Percentiles rank a stretch among this genome's conserved stretches.
phyloP scores from a whole-genome alignment of 805 yeast genomes.

The Candida hungchunana region DNA sequence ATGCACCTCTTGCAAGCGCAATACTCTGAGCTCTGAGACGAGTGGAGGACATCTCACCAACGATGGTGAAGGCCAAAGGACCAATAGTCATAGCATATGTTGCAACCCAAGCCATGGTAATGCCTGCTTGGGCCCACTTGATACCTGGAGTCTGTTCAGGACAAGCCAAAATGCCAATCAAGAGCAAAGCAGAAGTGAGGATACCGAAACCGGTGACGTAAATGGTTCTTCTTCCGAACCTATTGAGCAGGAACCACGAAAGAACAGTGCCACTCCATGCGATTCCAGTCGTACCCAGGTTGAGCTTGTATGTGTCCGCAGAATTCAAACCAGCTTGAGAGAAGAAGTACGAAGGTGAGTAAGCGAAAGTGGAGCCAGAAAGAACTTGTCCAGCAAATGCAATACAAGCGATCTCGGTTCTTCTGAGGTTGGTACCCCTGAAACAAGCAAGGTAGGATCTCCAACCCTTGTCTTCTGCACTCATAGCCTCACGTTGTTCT shows the following conservation, averaged over 20 bases:
- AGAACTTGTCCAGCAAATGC: constrained; percentile 40
- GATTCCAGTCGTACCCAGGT: constrained; percentile 31
- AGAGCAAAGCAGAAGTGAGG: constrained; percentile 16
- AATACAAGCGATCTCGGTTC: constrained; percentile 38
- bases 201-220: constrained; percentile 27
- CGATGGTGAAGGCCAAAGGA: constrained; percentile 35
- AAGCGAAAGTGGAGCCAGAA: constrained; percentile 46
- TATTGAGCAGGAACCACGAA: constrained; percentile 31
- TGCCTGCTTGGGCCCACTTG: constrained; percentile 22
- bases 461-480: constrained; percentile 10
- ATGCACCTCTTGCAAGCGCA: constrained; percentile 29
- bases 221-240: constrained; percentile 29
- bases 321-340: constrained; percentile 42
- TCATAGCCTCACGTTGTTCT: constrained; percentile 7
- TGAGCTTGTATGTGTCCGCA: constrained; percentile 30
- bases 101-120: constrained; percentile 20
- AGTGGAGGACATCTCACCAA: constrained; percentile 36
- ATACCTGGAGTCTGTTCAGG: constrained; percentile 14
- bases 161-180: constrained; percentile 17
- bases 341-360: constrained; percentile 43
- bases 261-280: constrained; percentile 29
- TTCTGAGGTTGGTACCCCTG: constrained; percentile 37
- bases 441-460: constrained; percentile 39
- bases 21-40: constrained; percentile 38
- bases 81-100: constrained; percentile 36